phyloP scores from a whole-genome alignment of 176 grass and related monocot species.

The Carex myosuroides region DNA sequence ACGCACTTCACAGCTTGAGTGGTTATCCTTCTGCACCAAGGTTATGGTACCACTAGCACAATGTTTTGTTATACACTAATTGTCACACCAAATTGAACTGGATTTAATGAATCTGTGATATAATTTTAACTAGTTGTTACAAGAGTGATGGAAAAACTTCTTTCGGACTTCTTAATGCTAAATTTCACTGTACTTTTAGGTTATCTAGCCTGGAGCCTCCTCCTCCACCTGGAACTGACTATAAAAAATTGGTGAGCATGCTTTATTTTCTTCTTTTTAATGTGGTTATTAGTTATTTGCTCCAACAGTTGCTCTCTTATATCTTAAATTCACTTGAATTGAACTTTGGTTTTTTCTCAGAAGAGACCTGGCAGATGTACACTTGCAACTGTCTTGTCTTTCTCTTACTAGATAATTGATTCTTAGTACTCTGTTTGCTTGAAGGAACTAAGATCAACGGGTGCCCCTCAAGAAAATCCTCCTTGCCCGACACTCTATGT shows the following conservation, averaged over 20 bases:
- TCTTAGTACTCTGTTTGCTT: slow-evolving; percentile 12
- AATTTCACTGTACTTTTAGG: slow-evolving; percentile 4
- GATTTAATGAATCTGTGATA: not conserved
- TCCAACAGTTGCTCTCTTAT: not conserved
- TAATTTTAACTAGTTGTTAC: not conserved
- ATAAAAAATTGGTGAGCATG: slow-evolving; percentile 14
- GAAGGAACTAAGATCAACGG: slow-evolving; percentile 41
- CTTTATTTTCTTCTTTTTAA: not conserved
- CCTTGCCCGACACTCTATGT: slow-evolving; percentile 90
- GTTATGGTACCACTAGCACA: slow-evolving; percentile 91
- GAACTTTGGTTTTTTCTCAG: not conserved
- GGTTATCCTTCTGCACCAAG: slow-evolving; percentile 97
- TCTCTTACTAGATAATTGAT: not conserved
- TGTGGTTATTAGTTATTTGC: not conserved
- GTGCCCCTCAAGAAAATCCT: slow-evolving; percentile 62
- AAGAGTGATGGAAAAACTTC: not conserved
- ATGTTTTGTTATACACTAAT: slow-evolving; percentile 36
- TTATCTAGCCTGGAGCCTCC: slow-evolving; percentile 16
- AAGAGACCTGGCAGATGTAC: not conserved
- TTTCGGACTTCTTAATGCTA: not conserved
- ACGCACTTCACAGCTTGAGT: slow-evolving; percentile 93
- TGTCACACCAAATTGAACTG: slow-evolving; percentile 6
- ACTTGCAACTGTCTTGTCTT: not conserved
- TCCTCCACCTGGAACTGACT: slow-evolving; percentile 24
- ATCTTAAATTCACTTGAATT: not conserved